phyloP scores from a whole-genome alignment of 2,329 filamentous ascomycete species.

The Aspergillus persii region DNA sequence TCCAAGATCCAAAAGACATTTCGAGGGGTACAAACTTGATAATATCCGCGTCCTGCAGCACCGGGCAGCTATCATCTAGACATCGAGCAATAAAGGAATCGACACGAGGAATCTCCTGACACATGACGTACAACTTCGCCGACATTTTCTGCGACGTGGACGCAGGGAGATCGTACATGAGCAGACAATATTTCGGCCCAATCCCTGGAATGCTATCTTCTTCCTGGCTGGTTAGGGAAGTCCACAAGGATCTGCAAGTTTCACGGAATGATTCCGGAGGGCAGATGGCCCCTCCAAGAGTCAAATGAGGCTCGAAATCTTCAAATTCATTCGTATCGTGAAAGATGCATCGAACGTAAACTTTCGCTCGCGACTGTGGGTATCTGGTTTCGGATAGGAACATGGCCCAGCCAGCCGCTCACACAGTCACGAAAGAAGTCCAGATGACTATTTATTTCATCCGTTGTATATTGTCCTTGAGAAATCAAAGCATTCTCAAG shows the following conservation, averaged over 20 bases:
- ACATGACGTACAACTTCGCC: neutral
- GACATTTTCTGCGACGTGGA: neutral
- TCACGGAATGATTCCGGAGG: neutral
- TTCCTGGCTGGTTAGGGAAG: neutral
- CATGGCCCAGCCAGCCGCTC: neutral
- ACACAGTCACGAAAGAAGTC: neutral
- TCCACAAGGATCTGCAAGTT: neutral
- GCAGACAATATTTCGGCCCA: neutral
- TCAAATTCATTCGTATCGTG: neutral
- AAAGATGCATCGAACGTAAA: neutral
- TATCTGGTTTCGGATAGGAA: neutral
- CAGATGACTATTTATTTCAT: neutral
- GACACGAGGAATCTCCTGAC: neutral
- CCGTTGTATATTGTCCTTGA: neutral
- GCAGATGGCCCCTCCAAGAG: neutral
- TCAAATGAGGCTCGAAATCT: neutral
- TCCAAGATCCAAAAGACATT: neutral
- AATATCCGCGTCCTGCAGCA: neutral
- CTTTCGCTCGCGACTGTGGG: neutral
- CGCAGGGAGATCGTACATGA: neutral
- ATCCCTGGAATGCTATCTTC: neutral
- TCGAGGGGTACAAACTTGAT: neutral
- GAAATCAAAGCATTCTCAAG: neutral
- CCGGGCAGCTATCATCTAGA: neutral
- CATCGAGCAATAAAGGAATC: neutral